Evolutionary conservation across 225 moss, liverwort and hornwort species (phyloP), one percentile per base, ranked within the genome.

Genomic region (Anthoceros angustus): DNA sequence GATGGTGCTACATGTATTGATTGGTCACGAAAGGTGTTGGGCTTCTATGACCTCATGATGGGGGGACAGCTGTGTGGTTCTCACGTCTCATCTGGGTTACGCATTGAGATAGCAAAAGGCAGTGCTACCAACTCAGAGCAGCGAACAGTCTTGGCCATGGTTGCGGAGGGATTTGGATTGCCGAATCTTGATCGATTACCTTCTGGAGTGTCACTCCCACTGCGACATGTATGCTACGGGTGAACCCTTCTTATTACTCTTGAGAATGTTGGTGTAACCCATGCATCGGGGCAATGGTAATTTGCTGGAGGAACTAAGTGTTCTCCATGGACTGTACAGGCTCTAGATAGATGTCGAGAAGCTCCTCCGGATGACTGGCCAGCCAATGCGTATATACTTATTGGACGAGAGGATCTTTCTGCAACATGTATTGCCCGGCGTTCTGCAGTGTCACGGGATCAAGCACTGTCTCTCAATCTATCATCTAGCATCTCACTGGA

Each of bases 11-110:
- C 68, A 12, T 88, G 84, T 77, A 81, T 92, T 40, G 84, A 89
- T 72, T 92, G 98, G 98, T 98, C 98, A 63, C 89, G 98, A 62
- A 92, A 84, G 76, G 82, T 98, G n/a, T 69, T 92, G 76, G 98
- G 89, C 40, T 92, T 98, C 55, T 98, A 87, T 70, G 89, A 89
- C 73, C 69, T 89, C 46, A 75, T 98, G 76, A 72, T 79, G 43
- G 87, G 89, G 62, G 82, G 80, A 24, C 75, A 80, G 72, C 63
- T 70, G 63, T 66, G 71, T 62, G 74, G 77, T 32, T 73, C 80
- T 25, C 74, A 73, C 46, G 55, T 83, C n/a, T 78, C 85, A 48
- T 87, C 89, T 62, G 78, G 80, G 40, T 84, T 92, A 43, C 74
- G 78, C 62, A 72, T 98, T 39, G 74, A 75, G 38, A 73, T 84